Evolutionary conservation across 305 asterid species (phyloP).

Genomic region (Rubia peregrina): DNA sequence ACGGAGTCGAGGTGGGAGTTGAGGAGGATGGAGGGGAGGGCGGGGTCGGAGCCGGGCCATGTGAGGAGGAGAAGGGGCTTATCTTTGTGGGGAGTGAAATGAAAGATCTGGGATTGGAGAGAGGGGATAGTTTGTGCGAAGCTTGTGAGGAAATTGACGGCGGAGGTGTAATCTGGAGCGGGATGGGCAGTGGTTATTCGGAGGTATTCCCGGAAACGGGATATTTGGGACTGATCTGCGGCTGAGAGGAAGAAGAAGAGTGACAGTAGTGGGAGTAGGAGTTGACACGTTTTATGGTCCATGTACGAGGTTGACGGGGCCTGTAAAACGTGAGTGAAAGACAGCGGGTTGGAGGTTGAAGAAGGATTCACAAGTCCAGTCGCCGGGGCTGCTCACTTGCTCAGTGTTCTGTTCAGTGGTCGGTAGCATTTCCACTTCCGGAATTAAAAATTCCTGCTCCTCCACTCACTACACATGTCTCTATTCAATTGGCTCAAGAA

Average conservation of each 20-base stretch:
- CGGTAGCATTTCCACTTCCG: too few relatives aligned
- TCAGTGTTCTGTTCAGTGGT: too few relatives aligned
- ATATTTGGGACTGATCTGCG: slow-evolving; percentile 4
- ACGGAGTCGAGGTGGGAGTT: slow-evolving; percentile 92
- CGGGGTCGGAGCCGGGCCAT: slow-evolving; percentile 60
- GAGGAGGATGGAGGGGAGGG: slow-evolving; percentile 63
- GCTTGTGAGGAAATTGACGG: slow-evolving; percentile 30
- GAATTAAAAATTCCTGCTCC: too few relatives aligned
- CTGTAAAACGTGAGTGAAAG: too few relatives aligned
- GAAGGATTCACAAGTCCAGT: too few relatives aligned
- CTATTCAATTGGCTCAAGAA: too few relatives aligned
- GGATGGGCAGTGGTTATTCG: slow-evolving; percentile 46
- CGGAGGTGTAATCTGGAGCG: slow-evolving; percentile 33
- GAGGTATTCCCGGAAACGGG: slow-evolving; percentile 37
- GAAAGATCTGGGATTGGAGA: slow-evolving; percentile 22
- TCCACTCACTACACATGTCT: too few relatives aligned
- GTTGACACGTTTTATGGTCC: not conserved
- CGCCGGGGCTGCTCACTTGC: too few relatives aligned
- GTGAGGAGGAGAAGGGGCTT: slow-evolving; percentile 75
- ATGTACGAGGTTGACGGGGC: not conserved
- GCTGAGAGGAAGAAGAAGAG: not conserved
- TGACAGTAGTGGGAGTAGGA: not conserved
- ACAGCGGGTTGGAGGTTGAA: too few relatives aligned
- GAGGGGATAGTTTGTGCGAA: slow-evolving; percentile 30
- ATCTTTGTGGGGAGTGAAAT: slow-evolving; percentile 32